Evolutionary conservation across 352 stramenopile genomes (phyloP).

Genomic region (Pythium dissimile): DNA sequence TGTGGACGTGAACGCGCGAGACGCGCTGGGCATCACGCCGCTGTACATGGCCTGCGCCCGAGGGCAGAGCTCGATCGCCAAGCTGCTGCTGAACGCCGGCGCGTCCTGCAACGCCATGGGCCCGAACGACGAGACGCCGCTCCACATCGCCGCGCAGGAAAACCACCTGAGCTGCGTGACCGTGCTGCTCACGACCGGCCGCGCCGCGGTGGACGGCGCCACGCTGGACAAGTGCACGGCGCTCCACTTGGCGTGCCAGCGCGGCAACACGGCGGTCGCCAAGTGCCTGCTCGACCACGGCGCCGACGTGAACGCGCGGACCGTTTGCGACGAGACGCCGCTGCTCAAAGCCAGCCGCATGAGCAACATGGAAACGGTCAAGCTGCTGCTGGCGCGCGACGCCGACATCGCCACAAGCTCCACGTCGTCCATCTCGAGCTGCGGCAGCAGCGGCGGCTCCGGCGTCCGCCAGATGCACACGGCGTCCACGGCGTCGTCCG

Average conservation of each 20-base stretch:
- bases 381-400: constrained; percentile 57
- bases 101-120: constrained; percentile 52
- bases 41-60: constrained; percentile 78
- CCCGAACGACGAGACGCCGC: constrained; percentile 65
- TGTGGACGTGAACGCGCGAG: constrained; percentile 57
- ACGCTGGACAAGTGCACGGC: constrained; percentile 64
- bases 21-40: constrained; percentile 61
- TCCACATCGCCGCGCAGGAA: constrained; percentile 81
- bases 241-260: constrained; percentile 74
- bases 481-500: constrained; percentile 20
- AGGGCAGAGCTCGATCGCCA: constrained; percentile 56
- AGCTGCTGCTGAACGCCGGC: constrained; percentile 52
- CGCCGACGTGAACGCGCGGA: constrained; percentile 64
- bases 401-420: constrained; percentile 24
- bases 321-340: constrained; percentile 57
- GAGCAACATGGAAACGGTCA: constrained; percentile 75
- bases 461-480: constrained; percentile 11
- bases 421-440: constrained; percentile 13
- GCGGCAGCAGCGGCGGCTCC: not conserved
- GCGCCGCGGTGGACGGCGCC: constrained; percentile 46
- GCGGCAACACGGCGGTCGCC: constrained; percentile 68
- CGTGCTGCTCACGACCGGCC: constrained; percentile 46
- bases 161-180: constrained; percentile 72
- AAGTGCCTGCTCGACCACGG: constrained; percentile 64
- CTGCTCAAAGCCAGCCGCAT: constrained; percentile 81